These are phyloP conservation scores for Sugiyamaella novakii DNA, from an alignment of 1,139 yeast genomes.

Conservation along the genomic window DNA sequence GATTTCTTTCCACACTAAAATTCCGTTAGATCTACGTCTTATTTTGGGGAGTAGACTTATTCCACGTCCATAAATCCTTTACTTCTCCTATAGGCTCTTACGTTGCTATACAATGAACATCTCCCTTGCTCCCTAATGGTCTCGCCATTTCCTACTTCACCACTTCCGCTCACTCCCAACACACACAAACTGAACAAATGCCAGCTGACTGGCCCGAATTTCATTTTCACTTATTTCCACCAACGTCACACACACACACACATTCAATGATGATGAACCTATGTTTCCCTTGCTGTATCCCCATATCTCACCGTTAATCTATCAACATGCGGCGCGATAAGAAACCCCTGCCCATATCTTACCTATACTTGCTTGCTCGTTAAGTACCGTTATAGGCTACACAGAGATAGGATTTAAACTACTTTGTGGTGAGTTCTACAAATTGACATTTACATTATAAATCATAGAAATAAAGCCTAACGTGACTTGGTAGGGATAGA, in stretches of 20 bases:
- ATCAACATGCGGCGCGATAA: constrained; percentile 1
- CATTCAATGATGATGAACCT: background rate
- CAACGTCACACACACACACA: background rate
- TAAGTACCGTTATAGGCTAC: background rate
- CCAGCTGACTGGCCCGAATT: background rate
- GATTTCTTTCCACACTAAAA: constrained; percentile 73
- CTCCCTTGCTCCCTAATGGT: constrained; percentile 35
- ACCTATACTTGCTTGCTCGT: background rate
- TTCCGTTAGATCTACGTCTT: background rate
- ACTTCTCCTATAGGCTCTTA: too few relatives aligned
- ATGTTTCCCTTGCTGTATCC: background rate
- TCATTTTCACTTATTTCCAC: background rate
- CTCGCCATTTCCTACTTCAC: background rate
- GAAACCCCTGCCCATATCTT: constrained; percentile 3
- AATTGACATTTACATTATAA: too few relatives aligned
- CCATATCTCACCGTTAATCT: background rate
- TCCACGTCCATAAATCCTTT: background rate
- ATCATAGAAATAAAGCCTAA: too few relatives aligned
- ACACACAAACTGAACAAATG: too few relatives aligned
- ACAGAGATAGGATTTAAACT: background rate
- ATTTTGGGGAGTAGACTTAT: background rate
- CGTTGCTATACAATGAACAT: constrained; percentile 57
- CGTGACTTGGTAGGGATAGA: too few relatives aligned
- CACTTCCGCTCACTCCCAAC: background rate
- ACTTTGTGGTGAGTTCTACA: too few relatives aligned